Evolutionary conservation across 371 early-diverging fungal species (phyloP).

Genomic region (Caulochytrium protostelioides): DNA sequence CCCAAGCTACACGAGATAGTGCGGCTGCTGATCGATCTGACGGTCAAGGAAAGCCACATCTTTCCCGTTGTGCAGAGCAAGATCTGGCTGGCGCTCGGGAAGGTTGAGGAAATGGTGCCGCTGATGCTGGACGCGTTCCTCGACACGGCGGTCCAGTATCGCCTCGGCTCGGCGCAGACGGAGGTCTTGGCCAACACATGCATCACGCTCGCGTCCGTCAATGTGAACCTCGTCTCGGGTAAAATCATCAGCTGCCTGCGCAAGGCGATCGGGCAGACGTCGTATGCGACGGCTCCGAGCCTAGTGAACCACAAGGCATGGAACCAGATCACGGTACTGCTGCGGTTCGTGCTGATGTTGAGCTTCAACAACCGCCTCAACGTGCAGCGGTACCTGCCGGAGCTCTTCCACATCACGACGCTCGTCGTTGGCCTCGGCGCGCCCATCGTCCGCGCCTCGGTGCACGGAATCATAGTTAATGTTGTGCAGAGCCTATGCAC

Average conservation of each 20-base stretch:
- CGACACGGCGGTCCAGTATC: conserved; percentile 51
- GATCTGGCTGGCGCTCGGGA: conserved; percentile 60
- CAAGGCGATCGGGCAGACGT: conserved; percentile 48
- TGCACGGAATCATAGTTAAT: conserved; percentile 76
- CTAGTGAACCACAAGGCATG: conserved; percentile 62
- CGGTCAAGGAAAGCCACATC: conserved; percentile 56
- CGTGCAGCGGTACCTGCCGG: conserved; percentile 58
- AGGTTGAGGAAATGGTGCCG: conserved; percentile 55
- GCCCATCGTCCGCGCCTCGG: conserved; percentile 58
- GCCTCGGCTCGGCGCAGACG: conserved; percentile 53
- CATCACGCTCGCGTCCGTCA: conserved; percentile 59
- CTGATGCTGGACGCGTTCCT: conserved; percentile 61
- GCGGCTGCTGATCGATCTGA: conserved; percentile 53
- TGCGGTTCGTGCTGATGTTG: conserved; percentile 65
- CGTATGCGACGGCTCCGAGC: conserved; percentile 41
- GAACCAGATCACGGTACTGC: conserved; percentile 65
- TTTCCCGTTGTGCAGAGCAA: conserved; percentile 61
- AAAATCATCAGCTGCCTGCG: conserved; percentile 58
- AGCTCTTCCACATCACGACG: conserved; percentile 61
- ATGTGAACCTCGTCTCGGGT: conserved; percentile 36
- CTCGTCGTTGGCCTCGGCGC: conserved; percentile 65
- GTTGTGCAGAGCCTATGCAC: conserved; percentile 70
- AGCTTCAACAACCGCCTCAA: conserved; percentile 67
- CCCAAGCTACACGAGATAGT: conserved; percentile 57
- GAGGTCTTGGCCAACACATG: conserved; percentile 71